Base-by-base conservation (phyloP, 1,284 basidiomycete species). In the Pseudozyma thailandica region DNA sequence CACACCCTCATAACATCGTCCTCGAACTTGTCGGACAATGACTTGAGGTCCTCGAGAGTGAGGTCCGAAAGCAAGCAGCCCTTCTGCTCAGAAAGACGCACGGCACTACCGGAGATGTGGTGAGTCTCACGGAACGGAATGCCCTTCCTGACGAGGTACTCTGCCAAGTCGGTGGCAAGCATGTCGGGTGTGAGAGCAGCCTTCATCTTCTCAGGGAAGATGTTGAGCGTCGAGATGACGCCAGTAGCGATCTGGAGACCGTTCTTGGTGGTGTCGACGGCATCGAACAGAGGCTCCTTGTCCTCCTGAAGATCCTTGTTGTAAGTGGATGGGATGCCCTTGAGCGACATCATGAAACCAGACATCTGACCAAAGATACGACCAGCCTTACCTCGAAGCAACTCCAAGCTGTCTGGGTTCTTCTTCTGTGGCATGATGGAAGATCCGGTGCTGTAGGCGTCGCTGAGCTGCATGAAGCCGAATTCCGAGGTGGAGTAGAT, bases 351-450 rank as follows among this genome's bases (percentile, higher is more conserved):
- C 85, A 98, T 86, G 86, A 98, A 97, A 5, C 95, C 95, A n/a
- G 95, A 88, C 91, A 98, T 94, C 52, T 93, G 91, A 65, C 95
- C 95, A 84, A 97, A 96, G 35, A 96, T 88, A 35, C 95, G 90
- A 8, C 96, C 95, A 25, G 91, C 89, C 85, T 98, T 98, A 72
- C 95, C 95, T 63, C 95, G 90, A 56, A 98, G 87, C 25, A 98
- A 87, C 83, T 98, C 96, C 45, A 96, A 86, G 27, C 93, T 96
- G 84, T 98, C 95, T 18, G 96, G 93, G 84, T 98, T 98, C 86
- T 98, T 98, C 87, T 98, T 98, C 83, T 98, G 95, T 2, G 95
- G 95, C 95, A 98, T 98, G 83, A 98, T 98, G 71, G 94, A 97
- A 38, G 94, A 97, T 12, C 95, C 95, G 31, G 95, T 98, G 83